Evolutionary conservation across 2,329 filamentous ascomycete species (phyloP).

Genomic region (Exophiala sp.): DNA sequence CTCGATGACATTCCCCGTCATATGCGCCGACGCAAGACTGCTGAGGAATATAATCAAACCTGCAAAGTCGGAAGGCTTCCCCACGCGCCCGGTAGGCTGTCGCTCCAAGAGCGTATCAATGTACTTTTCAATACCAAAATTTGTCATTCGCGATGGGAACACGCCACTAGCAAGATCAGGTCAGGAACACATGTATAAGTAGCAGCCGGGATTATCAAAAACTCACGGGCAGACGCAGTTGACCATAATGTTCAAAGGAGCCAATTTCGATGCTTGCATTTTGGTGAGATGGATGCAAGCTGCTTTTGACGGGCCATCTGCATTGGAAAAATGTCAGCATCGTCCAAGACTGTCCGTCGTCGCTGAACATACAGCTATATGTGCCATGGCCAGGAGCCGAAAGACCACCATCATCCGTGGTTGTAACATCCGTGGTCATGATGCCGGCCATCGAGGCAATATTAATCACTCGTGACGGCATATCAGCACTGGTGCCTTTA

Average conservation of each 20-base stretch:
- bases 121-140: conserved; percentile 47
- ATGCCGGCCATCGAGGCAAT: conserved; percentile 47
- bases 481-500: conserved; percentile 41
- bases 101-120: conserved; percentile 43
- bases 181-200: conserved; percentile 2
- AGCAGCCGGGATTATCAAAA: neutral
- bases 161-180: conserved; percentile 37
- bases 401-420: conserved; percentile 45
- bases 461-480: conserved; percentile 48
- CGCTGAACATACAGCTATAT: conserved; percentile 39
- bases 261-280: conserved; percentile 47
- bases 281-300: conserved; percentile 50
- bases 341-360: neutral
- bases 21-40: conserved; percentile 39
- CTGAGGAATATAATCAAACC: conserved; percentile 43
- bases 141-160: conserved; percentile 51
- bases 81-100: conserved; percentile 45
- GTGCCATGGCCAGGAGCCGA: conserved; percentile 48
- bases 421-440: conserved; percentile 43
- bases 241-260: conserved; percentile 49
- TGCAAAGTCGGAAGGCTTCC: conserved; percentile 45
- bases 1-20: conserved; percentile 43
- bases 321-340: conserved; percentile 4
- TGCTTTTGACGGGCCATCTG: conserved; percentile 49
- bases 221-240: conserved; percentile 38